These are phyloP conservation scores for Primulina eburnea DNA, from an alignment of 257 asterid species.

Conservation along the genomic window DNA sequence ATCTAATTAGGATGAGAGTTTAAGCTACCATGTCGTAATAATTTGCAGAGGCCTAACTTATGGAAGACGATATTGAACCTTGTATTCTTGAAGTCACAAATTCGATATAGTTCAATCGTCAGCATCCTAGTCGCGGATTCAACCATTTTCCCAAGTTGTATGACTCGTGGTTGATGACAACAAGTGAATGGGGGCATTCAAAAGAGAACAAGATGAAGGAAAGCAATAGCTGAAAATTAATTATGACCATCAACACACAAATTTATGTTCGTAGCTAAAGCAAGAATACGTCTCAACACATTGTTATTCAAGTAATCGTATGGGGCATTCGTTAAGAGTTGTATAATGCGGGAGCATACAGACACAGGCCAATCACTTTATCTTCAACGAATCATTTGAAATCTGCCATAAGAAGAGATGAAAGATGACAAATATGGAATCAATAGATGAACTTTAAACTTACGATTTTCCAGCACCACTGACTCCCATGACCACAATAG, in stretches of 20 bases:
- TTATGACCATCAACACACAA: background rate
- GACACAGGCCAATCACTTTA: background rate
- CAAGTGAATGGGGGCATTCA: background rate
- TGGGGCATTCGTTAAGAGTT: background rate
- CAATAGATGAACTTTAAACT: constrained; percentile 26
- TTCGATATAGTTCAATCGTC: background rate
- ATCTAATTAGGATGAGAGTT: background rate
- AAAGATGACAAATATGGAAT: constrained; percentile 2
- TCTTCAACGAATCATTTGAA: background rate
- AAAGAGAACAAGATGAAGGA: background rate
- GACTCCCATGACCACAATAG: constrained; percentile 79
- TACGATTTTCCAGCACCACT: constrained; percentile 91
- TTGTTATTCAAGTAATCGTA: background rate
- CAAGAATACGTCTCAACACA: background rate
- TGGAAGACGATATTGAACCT: background rate
- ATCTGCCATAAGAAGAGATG: background rate
- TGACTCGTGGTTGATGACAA: background rate
- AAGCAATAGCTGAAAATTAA: background rate
- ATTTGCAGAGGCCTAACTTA: too few species aligned
- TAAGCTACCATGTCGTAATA: background rate
- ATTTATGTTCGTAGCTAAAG: too few species aligned
- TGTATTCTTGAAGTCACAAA: background rate
- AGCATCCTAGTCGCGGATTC: background rate
- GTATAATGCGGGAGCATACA: background rate
- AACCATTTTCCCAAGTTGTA: too few species aligned